Conservation (phyloP, 2,329 filamentous ascomycete genomes). For the Alternaria rosae region DNA sequence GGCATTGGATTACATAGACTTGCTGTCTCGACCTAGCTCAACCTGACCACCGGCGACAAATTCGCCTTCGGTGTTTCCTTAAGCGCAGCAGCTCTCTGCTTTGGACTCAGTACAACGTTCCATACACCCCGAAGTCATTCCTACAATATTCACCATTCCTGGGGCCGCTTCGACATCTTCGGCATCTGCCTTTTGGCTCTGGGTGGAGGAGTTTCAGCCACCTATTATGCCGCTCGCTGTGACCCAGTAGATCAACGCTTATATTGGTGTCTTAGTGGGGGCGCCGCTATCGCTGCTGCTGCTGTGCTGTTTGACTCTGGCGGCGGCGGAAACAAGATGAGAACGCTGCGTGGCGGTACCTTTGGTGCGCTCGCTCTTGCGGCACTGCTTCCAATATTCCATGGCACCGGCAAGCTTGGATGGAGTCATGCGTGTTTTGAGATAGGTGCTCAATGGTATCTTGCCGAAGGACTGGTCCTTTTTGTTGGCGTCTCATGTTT, state of each 20-base stretch:
- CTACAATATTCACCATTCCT: constrained; percentile 38
- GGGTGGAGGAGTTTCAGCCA: neutral
- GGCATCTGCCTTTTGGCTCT: constrained; percentile 28
- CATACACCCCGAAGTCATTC: constrained; percentile 42
- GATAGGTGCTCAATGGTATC: constrained; percentile 31
- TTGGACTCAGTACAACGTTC: constrained; percentile 15
- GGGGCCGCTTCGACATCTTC: constrained; percentile 40
- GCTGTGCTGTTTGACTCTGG: neutral
- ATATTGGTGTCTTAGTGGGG: neutral
- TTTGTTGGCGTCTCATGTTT: constrained; percentile 24
- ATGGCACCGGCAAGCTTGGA: constrained; percentile 28
- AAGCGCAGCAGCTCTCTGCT: neutral
- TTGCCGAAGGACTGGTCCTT: neutral
- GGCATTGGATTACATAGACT: neutral
- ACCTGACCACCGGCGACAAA: neutral
- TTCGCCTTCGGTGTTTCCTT: neutral
- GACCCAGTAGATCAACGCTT: neutral
- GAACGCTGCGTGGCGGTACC: neutral
- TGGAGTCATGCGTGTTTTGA: constrained; percentile 27
- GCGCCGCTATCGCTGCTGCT: neutral
- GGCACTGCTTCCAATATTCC: constrained; percentile 31
- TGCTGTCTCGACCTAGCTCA: neutral
- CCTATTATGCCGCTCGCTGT: neutral
- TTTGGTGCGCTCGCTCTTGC: neutral
- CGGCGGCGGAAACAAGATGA: neutral